A percentile compares a stretch with the other conserved stretches of the same genome.
phyloP scores from a whole-genome alignment of 2,329 filamentous ascomycete species.

The Aspergillus sp. region DNA sequence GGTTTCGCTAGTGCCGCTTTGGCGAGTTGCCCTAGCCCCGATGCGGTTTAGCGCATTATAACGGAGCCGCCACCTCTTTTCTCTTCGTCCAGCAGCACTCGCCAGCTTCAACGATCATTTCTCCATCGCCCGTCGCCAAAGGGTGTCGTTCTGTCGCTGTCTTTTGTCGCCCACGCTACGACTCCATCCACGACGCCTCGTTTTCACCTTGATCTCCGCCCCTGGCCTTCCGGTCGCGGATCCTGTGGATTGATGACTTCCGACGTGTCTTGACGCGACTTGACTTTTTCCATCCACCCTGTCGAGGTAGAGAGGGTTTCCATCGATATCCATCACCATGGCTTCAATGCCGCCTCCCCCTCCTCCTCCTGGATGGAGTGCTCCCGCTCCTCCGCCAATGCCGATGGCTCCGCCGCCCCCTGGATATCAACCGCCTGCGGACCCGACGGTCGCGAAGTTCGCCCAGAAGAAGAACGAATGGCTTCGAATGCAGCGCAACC shows the following conservation, averaged over 20 bases:
- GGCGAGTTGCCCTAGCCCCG: conserved; percentile 26
- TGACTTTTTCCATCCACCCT: conserved; percentile 18
- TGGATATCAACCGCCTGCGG: conserved; percentile 68
- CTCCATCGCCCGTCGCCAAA: conserved; percentile 20
- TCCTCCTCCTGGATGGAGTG: conserved; percentile 59
- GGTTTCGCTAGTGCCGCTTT: conserved; percentile 33
- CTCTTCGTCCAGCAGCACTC: conserved; percentile 16
- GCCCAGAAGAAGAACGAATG: conserved; percentile 99
- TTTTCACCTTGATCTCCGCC: conserved; percentile 1
- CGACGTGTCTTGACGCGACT: conserved; percentile 26
- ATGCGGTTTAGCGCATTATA: conserved; percentile 14
- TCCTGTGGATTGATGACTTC: conserved; percentile 12
- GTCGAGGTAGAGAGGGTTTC: conserved; percentile 15
- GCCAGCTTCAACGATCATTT: background rate
- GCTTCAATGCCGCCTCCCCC: conserved; percentile 55
- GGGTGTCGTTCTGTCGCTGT: conserved; percentile 15
- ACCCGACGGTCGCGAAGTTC: conserved; percentile 86
- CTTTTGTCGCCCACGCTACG: conserved; percentile 10
- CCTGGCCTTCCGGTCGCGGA: conserved; percentile 7
- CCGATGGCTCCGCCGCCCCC: conserved; percentile 67
- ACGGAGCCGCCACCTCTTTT: conserved; percentile 31
- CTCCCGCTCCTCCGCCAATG: conserved; percentile 43
- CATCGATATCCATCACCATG: conserved; percentile 37
- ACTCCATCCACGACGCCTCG: conserved; percentile 4
- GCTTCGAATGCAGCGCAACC: conserved; percentile 80